Percentiles rank a stretch among this genome's conserved stretches.
phyloP scores from a whole-genome alignment of 768 basidiomycete species.

The Cubamyces lactineus region DNA sequence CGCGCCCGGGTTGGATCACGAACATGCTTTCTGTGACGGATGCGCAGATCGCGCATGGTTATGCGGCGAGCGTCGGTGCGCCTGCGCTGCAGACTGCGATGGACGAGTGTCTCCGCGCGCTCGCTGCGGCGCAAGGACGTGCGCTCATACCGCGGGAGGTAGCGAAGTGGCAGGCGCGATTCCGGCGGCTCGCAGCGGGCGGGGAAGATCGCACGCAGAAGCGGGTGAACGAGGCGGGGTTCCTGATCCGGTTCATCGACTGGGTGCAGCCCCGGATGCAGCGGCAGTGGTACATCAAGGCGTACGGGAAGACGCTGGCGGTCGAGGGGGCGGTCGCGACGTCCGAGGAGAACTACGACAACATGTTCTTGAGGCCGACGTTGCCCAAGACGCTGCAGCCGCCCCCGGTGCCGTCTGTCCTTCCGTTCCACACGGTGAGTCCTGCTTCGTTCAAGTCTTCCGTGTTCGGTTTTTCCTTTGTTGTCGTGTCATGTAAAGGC shows the following conservation, averaged over 20 bases:
- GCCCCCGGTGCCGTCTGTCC: constrained; percentile 43
- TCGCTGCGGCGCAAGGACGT: constrained; percentile 35
- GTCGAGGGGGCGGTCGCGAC: constrained; percentile 23
- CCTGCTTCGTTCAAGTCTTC: background rate
- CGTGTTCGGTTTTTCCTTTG: background rate
- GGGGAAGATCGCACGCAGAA: constrained; percentile 26
- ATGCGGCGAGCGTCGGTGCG: constrained; percentile 36
- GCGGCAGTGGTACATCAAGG: constrained; percentile 45
- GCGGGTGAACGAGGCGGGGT: constrained; percentile 44
- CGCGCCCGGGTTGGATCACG: constrained; percentile 40
- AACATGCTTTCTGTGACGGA: constrained; percentile 42
- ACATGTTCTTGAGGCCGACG: constrained; percentile 26
- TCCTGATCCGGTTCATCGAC: constrained; percentile 49
- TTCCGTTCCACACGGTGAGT: constrained; percentile 54
- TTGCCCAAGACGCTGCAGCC: constrained; percentile 32
- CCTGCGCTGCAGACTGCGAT: constrained; percentile 32
- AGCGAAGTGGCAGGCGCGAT: constrained; percentile 37
- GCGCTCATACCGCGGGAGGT: constrained; percentile 33
- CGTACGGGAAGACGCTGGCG: constrained; percentile 37
- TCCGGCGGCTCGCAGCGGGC: constrained; percentile 36
- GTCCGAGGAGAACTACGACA: constrained; percentile 13
- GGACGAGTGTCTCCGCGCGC: constrained; percentile 43
- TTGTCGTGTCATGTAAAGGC: too few relatives aligned
- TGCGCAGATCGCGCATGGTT: constrained; percentile 40
- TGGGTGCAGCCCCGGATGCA: constrained; percentile 47